Percentiles rank a stretch among this genome's conserved stretches.
These are phyloP conservation scores for Cutaneotrichosporon cyanovorans DNA, from an alignment of 1,284 basidiomycete species.

Conservation along the genomic window DNA sequence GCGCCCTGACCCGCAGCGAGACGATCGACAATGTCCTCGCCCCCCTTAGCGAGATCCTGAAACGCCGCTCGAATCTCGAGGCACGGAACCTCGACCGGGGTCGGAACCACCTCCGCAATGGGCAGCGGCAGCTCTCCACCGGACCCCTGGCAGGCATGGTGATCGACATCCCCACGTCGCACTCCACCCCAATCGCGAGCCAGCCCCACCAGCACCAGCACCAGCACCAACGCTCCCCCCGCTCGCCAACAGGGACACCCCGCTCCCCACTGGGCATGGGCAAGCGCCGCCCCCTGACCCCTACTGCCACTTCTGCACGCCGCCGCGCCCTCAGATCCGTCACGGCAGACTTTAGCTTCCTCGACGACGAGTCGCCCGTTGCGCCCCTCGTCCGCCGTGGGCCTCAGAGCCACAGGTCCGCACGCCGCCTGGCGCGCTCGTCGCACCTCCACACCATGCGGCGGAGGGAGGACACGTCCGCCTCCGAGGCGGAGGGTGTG, in stretches of 20 bases:
- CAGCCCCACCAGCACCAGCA: neutral
- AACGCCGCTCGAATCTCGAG: constrained; percentile 19
- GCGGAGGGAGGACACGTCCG: constrained; percentile 10
- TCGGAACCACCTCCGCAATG: neutral
- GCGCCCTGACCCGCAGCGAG: constrained; percentile 25
- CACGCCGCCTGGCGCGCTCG: constrained; percentile 24
- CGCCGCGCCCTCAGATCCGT: neutral
- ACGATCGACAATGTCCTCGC: constrained; percentile 35
- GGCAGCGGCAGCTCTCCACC: constrained; percentile 11
- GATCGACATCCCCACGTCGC: constrained; percentile 23
- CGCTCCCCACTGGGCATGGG: neutral
- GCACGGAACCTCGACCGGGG: neutral
- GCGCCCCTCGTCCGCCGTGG: too few species aligned
- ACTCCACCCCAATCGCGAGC: neutral
- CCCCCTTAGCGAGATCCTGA: constrained; percentile 27
- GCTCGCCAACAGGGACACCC: neutral
- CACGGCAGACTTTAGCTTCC: neutral
- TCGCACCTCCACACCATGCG: constrained; percentile 36
- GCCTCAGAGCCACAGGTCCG: too few species aligned
- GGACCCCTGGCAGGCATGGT: constrained; percentile 33
- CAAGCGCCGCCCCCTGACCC: constrained; percentile 1
- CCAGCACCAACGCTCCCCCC: neutral
- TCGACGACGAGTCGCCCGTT: constrained; percentile 1
- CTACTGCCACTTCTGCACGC: neutral
- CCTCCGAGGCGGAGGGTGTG: constrained; percentile 1